A percentile compares a stretch with the other conserved stretches of the same genome.
Evolutionary conservation across 116 monocot species (phyloP).

Genomic region (Papilionanthe hybrid): DNA sequence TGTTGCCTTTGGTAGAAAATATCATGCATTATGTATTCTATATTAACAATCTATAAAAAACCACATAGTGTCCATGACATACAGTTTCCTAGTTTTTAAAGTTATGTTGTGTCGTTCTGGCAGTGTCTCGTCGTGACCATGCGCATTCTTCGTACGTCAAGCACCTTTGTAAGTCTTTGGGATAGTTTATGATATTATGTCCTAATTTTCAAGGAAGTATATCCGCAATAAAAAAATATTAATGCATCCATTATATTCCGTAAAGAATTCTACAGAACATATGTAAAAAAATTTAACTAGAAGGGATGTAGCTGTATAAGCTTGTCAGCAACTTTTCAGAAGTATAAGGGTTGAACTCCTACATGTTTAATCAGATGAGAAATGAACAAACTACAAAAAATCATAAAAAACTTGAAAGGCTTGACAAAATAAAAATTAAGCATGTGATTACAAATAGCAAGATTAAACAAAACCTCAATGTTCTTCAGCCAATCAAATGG

Average conservation of each 20-base stretch:
- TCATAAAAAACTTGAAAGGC: neutral
- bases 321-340: neutral
- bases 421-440: neutral
- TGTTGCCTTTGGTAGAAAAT: no score
- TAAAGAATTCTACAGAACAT: neutral
- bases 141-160: no score
- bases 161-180: no score
- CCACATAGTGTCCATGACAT: no score
- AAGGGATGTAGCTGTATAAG: neutral
- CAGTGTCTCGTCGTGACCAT: no score
- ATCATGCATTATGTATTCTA: no score
- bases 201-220: neutral
- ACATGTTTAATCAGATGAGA: neutral
- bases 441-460: neutral
- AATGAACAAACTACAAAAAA: neutral
- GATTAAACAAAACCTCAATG: conserved; percentile 66
- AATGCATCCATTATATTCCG: neutral
- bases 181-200: neutral
- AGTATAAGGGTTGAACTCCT: neutral
- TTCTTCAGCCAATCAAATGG: conserved; percentile 59
- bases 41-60: no score
- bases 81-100: no score
- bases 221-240: neutral
- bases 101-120: no score
- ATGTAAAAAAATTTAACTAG: neutral